Evolutionary conservation across 768 basidiomycete genomes (phyloP).

Genomic region (Psilocybe sp.): DNA sequence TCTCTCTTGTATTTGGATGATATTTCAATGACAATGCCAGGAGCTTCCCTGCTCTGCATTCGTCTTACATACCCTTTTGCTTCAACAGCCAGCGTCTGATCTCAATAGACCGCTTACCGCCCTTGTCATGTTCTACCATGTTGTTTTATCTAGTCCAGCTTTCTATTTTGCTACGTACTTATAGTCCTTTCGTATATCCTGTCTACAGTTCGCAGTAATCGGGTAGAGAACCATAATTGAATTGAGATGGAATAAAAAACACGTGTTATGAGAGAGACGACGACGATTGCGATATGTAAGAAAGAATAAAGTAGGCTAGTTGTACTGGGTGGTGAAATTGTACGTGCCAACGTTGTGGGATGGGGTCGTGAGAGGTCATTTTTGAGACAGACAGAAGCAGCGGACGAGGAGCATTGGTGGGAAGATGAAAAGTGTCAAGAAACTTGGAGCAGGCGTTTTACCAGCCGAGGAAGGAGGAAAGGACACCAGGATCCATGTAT

Average conservation of each 20-base stretch:
- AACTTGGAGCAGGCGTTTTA: not conserved
- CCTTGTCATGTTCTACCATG: no score
- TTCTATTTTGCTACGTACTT: no score
- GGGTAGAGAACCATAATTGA: slow-evolving; percentile 30
- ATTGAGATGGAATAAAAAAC: slow-evolving; percentile 46
- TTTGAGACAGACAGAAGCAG: slow-evolving; percentile 6
- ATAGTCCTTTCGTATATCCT: slow-evolving; percentile 1
- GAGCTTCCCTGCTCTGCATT: not conserved
- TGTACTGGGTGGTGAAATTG: slow-evolving; percentile 19
- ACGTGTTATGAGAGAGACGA: slow-evolving; percentile 27
- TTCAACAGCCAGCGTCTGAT: no score
- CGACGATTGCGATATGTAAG: slow-evolving; percentile 38
- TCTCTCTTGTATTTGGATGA: not conserved
- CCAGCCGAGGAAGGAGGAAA: slow-evolving; percentile 7
- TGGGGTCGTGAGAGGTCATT: slow-evolving; percentile 19
- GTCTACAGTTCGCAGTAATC: slow-evolving; percentile 5
- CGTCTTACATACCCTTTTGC: no score
- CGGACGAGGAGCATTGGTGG: slow-evolving; percentile 12
- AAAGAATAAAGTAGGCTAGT: slow-evolving; percentile 28
- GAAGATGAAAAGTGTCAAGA: slow-evolving; percentile 12
- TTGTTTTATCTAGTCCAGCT: no score
- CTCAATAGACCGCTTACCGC: no score
- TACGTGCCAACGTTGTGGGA: slow-evolving; percentile 11
- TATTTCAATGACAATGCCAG: not conserved
- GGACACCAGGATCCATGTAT: slow-evolving; percentile 8